A percentile compares a stretch with the other conserved stretches of the same genome.
phyloP scores from a whole-genome alignment of 192 early-diverging fungal species.

The Coemansia sp. region DNA sequence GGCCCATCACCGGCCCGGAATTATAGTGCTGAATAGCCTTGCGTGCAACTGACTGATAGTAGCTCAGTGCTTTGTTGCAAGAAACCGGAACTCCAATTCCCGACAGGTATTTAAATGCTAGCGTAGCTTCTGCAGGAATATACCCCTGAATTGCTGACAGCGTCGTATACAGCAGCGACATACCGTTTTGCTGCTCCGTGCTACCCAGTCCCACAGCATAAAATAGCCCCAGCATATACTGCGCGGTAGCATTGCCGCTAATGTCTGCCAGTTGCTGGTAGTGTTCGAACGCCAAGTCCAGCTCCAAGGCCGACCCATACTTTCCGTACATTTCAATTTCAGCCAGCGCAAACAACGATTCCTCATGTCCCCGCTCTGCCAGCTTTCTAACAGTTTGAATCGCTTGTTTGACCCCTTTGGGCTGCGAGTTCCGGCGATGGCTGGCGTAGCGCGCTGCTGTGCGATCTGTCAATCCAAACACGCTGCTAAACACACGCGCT shows the following conservation, averaged over 20 bases:
- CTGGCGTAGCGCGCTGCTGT: not conserved
- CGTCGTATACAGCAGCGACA: slow-evolving; percentile 71
- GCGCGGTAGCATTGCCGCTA: slow-evolving; percentile 79
- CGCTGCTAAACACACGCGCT: not conserved
- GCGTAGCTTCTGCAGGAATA: slow-evolving; percentile 72
- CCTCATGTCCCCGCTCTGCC: slow-evolving; percentile 39
- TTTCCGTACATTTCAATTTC: slow-evolving; percentile 73
- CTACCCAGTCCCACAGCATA: slow-evolving; percentile 86
- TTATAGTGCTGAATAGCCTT: slow-evolving; percentile 68
- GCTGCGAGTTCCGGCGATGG: not conserved
- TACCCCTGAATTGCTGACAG: slow-evolving; percentile 81
- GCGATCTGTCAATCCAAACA: not conserved
- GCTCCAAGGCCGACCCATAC: slow-evolving; percentile 60
- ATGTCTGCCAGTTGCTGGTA: slow-evolving; percentile 62
- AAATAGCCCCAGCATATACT: slow-evolving; percentile 87
- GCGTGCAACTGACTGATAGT: slow-evolving; percentile 81
- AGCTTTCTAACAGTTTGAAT: slow-evolving; percentile 11
- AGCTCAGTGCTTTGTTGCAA: slow-evolving; percentile 72
- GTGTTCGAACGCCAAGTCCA: slow-evolving; percentile 60
- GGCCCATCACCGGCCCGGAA: slow-evolving; percentile 83
- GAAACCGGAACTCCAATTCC: slow-evolving; percentile 81
- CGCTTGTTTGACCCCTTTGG: slow-evolving; percentile 14
- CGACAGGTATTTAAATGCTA: slow-evolving; percentile 79
- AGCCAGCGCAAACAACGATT: slow-evolving; percentile 65
- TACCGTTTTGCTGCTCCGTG: slow-evolving; percentile 37